phyloP scores from a whole-genome alignment of 805 yeast species.

The Yamadazyma sp. region DNA sequence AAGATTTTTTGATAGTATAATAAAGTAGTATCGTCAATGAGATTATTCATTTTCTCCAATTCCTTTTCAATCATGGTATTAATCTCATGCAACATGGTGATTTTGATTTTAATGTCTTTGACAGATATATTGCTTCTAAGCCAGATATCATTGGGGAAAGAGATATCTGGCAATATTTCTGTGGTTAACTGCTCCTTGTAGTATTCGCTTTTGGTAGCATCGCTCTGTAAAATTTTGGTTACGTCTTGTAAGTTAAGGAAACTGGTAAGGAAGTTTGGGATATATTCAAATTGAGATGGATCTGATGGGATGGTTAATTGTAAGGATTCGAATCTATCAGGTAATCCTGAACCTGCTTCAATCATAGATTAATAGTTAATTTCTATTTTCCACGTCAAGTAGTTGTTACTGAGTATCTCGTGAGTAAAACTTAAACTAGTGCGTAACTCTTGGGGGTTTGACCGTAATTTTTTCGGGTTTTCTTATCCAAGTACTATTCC shows the following conservation, averaged over 20 bases:
- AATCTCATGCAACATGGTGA: slow-evolving; percentile 28
- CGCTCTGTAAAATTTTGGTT: slow-evolving; percentile 5
- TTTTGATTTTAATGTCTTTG: slow-evolving; percentile 30
- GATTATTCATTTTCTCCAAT: slow-evolving; percentile 6
- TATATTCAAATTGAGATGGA: slow-evolving; percentile 13
- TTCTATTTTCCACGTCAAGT: too few relatives aligned
- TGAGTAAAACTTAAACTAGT: too few relatives aligned
- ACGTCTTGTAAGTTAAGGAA: slow-evolving; percentile 10
- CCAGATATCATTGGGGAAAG: slow-evolving; percentile 39
- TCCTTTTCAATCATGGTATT: slow-evolving; percentile 27
- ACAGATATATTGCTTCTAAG: slow-evolving; percentile 26
- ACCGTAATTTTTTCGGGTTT: too few relatives aligned
- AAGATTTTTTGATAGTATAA: slow-evolving; percentile 29
- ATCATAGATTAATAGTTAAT: too few relatives aligned
- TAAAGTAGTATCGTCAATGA: slow-evolving; percentile 25
- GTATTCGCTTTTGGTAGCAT: neutral
- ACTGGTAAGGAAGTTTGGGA: slow-evolving; percentile 7
- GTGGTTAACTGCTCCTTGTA: neutral
- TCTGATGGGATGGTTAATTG: slow-evolving; percentile 5
- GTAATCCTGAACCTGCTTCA: too few relatives aligned
- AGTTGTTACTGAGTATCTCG: too few relatives aligned
- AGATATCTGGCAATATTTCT: slow-evolving; percentile 32
- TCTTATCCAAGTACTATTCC: too few relatives aligned
- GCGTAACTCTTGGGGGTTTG: too few relatives aligned
- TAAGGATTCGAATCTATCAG: neutral